phyloP scores from a whole-genome alignment of 108 stramenopile genomes.

The Skeletonema tropicum region DNA sequence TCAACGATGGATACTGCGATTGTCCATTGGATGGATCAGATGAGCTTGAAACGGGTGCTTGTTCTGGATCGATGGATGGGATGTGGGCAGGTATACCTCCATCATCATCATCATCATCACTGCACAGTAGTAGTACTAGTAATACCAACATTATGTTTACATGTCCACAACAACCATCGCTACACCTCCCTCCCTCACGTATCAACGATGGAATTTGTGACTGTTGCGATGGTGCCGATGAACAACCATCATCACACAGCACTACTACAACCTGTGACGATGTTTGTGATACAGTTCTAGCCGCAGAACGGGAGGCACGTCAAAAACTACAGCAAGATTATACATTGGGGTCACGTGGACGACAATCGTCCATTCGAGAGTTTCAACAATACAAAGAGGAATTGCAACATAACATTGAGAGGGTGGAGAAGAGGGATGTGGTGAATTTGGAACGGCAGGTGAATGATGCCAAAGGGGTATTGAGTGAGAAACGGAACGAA shows the following conservation, averaged over 20 bases:
- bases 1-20: conserved; percentile 86
- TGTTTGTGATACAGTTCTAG: conserved; percentile 64
- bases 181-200: conserved; percentile 59
- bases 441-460: conserved; percentile 24
- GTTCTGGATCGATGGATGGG: conserved; percentile 59
- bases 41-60: conserved; percentile 73
- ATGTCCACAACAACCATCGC: conserved; percentile 67
- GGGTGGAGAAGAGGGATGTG: neutral
- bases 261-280: conserved; percentile 8
- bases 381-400: conserved; percentile 41
- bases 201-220: conserved; percentile 84
- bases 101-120: neutral
- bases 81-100: conserved; percentile 56
- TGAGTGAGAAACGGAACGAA: neutral
- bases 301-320: conserved; percentile 47
- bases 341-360: conserved; percentile 46
- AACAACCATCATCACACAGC: conserved; percentile 13
- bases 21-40: conserved; percentile 73
- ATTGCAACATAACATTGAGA: conserved; percentile 20
- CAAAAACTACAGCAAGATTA: conserved; percentile 40
- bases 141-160: conserved; percentile 16
- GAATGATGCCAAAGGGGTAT: neutral
- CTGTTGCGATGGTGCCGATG: conserved; percentile 84
- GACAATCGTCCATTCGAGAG: conserved; percentile 38
- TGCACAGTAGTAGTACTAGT: neutral